Evolutionary conservation across 345 rosid genomes (phyloP).

Genomic region (Populus simonii): DNA sequence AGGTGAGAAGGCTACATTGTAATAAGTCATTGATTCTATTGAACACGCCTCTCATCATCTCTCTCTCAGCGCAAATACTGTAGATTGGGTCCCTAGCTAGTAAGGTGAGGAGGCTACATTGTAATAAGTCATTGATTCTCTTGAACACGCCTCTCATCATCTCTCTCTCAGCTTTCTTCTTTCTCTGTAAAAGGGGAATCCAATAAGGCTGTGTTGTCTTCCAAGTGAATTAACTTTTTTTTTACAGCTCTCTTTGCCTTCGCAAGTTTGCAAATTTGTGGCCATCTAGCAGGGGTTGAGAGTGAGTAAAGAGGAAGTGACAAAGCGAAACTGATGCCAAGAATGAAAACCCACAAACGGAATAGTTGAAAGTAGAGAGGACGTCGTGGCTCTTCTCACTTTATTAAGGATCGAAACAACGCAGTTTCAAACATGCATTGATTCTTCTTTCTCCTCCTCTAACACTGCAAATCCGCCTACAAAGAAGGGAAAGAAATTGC

Average conservation of each 20-base stretch:
- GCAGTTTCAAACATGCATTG: too few relatives aligned
- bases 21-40: too few relatives aligned
- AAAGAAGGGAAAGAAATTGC: too few relatives aligned
- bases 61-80: too few relatives aligned
- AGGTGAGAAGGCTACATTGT: too few relatives aligned
- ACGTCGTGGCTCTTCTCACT: background rate
- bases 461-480: too few relatives aligned
- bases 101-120: background rate
- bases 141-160: background rate
- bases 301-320: background rate
- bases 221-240: background rate
- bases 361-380: constrained; percentile 14
- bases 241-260: background rate
- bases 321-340: constrained; percentile 1
- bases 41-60: too few relatives aligned
- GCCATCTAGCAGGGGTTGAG: constrained; percentile 11
- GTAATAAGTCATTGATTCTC: constrained; percentile 1
- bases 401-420: background rate
- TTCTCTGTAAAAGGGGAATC: constrained; percentile 16
- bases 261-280: constrained; percentile 8
- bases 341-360: constrained; percentile 9
- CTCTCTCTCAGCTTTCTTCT: background rate
- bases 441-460: too few relatives aligned
- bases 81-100: background rate
- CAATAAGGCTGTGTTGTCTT: constrained; percentile 9